phyloP scores from a whole-genome alignment of 495 filamentous ascomycete species.

The Neurospora sp. region DNA sequence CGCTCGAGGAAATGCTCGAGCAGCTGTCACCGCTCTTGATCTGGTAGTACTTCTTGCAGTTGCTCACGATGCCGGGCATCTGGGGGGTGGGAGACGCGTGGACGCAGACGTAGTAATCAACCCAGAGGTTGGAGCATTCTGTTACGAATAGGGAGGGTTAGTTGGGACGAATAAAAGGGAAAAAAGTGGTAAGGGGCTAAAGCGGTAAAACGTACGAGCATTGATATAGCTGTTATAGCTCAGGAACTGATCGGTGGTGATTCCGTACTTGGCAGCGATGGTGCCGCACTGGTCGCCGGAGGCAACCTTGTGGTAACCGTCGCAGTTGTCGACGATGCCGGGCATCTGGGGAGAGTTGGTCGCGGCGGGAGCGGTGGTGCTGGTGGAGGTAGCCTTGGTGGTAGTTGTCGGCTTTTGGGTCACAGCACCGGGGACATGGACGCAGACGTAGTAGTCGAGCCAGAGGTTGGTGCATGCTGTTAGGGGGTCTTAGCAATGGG shows the following conservation, averaged over 20 bases:
- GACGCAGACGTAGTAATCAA: conserved; percentile 11
- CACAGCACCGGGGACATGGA: background rate
- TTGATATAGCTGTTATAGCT: conserved; percentile 23
- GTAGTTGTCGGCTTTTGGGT: conserved; percentile 1
- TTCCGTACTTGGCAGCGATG: conserved; percentile 22
- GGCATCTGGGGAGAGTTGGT: conserved; percentile 29
- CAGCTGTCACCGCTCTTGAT: conserved; percentile 3
- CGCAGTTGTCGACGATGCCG: conserved; percentile 30
- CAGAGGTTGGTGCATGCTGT: conserved; percentile 6
- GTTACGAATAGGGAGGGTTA: background rate
- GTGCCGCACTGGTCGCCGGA: conserved; percentile 32
- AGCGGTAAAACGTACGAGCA: background rate
- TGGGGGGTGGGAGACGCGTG: background rate
- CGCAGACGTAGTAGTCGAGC: conserved; percentile 12
- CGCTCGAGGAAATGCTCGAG: conserved; percentile 3
- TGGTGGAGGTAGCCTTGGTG: background rate
- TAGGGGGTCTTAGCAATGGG: conserved; percentile 1
- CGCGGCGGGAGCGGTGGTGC: conserved; percentile 12
- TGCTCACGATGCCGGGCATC: background rate
- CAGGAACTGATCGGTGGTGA: conserved; percentile 20
- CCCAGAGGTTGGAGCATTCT: conserved; percentile 5
- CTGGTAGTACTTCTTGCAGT: conserved; percentile 1
- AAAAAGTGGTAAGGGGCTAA: background rate
- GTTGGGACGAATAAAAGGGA: background rate
- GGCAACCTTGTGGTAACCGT: conserved; percentile 30